A percentile compares a stretch with the other conserved stretches of the same genome.
Conservation (phyloP, 345 rosid species). For the Euphorbia pulcherrima region DNA sequence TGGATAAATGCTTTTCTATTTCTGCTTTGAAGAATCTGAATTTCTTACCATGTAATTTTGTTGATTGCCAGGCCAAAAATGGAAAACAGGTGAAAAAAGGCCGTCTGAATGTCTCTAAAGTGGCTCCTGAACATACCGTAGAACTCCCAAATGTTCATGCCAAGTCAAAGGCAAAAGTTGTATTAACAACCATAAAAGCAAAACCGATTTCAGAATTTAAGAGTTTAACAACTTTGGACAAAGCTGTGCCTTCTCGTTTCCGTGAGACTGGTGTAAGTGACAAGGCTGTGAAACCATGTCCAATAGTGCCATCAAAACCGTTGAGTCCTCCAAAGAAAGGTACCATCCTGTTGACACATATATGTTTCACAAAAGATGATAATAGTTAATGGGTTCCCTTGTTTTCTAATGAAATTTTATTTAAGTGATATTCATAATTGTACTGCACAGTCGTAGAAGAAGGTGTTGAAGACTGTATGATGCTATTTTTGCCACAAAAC, state of each 20-base stretch:
- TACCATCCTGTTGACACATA: constrained; percentile 26
- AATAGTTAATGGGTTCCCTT: no score
- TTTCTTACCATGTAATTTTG: constrained; percentile 3
- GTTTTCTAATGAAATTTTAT: background rate
- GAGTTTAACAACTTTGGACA: constrained; percentile 14
- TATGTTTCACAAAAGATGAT: no score
- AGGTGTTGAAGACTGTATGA: background rate
- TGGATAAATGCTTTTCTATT: background rate
- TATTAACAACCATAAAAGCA: constrained; percentile 10
- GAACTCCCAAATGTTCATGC: constrained; percentile 25
- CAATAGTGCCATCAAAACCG: constrained; percentile 19
- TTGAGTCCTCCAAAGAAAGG: constrained; percentile 32
- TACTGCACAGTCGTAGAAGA: constrained; percentile 1
- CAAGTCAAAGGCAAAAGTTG: constrained; percentile 15
- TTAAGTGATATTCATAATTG: background rate
- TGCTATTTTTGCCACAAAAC: background rate
- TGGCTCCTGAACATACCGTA: constrained; percentile 35
- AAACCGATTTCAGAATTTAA: constrained; percentile 18
- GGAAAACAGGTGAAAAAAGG: constrained; percentile 42
- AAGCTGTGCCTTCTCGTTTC: constrained; percentile 21
- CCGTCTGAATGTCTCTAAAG: constrained; percentile 35
- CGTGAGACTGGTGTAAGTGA: constrained; percentile 15
- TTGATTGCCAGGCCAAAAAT: constrained; percentile 43
- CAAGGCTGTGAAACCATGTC: constrained; percentile 21
- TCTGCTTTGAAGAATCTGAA: background rate